A percentile compares a stretch with the other conserved stretches of the same genome.
These are phyloP conservation scores for Francoa sonchifolia DNA, from an alignment of 441 rosid genomes.

Conservation along the genomic window DNA sequence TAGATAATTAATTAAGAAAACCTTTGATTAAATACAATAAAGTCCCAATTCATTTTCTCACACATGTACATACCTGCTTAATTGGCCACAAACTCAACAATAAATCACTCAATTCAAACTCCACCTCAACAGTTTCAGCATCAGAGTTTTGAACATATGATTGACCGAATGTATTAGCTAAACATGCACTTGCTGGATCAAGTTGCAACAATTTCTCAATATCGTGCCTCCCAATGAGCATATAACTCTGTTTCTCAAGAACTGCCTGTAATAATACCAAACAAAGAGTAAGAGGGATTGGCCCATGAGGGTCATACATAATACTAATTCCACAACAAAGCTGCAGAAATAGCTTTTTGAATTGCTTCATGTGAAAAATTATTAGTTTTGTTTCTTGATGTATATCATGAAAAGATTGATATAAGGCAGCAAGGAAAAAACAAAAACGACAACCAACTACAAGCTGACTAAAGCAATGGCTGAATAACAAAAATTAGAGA, in stretches of 20 bases:
- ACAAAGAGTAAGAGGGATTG: slow-evolving; percentile 11
- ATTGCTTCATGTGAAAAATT: no score
- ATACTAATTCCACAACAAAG: no score
- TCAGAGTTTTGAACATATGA: slow-evolving; percentile 25
- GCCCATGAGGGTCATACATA: no score
- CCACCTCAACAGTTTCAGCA: slow-evolving; percentile 44
- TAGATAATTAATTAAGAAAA: no score
- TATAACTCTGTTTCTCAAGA: slow-evolving; percentile 95
- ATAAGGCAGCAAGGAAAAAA: not conserved
- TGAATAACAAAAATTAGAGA: not conserved
- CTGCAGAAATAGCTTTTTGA: no score
- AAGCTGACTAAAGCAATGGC: not conserved
- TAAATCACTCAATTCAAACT: slow-evolving; percentile 54
- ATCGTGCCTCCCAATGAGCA: slow-evolving; percentile 96
- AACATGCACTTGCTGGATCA: slow-evolving; percentile 69
- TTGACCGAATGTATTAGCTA: slow-evolving; percentile 45
- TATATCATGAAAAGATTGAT: no score
- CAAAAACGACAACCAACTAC: no score
- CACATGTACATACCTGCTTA: slow-evolving; percentile 47
- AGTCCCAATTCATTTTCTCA: no score
- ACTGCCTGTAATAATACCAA: slow-evolving; percentile 63
- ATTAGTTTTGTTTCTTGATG: no score
- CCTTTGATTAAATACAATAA: not conserved
- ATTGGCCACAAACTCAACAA: slow-evolving; percentile 71
- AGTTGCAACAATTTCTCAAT: slow-evolving; percentile 90